Evolutionary conservation across 2,329 filamentous ascomycete species (phyloP), one percentile per base, ranked within the genome.

Genomic region (Stagonosporopsis vannaccii): DNA sequence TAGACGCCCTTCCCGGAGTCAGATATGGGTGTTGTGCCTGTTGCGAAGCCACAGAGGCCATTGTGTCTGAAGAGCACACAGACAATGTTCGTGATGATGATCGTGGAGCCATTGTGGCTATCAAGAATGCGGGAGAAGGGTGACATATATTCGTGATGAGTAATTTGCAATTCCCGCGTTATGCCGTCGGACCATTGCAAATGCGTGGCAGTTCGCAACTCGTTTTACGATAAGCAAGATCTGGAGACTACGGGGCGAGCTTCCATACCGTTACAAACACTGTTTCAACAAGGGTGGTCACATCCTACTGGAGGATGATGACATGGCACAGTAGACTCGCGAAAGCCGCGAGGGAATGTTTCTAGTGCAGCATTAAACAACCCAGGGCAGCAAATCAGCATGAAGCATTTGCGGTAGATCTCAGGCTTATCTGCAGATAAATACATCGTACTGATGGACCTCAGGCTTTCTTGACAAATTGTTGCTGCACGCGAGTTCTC

Each of bases 1-100:
- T 61, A 2, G 67, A 71, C 19, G 68, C 69, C 51, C 65, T 70
- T 33, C 59, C 59, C 7, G 65, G 65, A 17, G 66, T 63, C 33
- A 75, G 53, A 43, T 68, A 74, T 12, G 63, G 70, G 58, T 73
- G 70, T 12, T 64, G 36, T 30, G 59, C 58, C 8, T 61, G 51
- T 8, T 60, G 60, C 26, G 61, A 40, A 19, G 63, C 49, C 19
- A 58, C 32, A n/a, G 61, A 60, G 17, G 51, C 48, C 67, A 69
- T 66, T 25, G 40, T 44, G 11, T 46, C 50, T 49, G 58, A 56
- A 9, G 59, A 68, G 56, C 66, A 67, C 32, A 33, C 52, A 20
- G 66, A 68, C 32, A 56, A 53, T n/a, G 50, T 52, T 17, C 64
- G 66, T 36, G 69, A 65, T 33, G 39, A 28, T 35, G 63, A 58